Percentiles rank a stretch among this genome's conserved stretches.
Evolutionary conservation across 2,329 filamentous ascomycete species (phyloP).

Genomic region (Plectosphaerella sp.): DNA sequence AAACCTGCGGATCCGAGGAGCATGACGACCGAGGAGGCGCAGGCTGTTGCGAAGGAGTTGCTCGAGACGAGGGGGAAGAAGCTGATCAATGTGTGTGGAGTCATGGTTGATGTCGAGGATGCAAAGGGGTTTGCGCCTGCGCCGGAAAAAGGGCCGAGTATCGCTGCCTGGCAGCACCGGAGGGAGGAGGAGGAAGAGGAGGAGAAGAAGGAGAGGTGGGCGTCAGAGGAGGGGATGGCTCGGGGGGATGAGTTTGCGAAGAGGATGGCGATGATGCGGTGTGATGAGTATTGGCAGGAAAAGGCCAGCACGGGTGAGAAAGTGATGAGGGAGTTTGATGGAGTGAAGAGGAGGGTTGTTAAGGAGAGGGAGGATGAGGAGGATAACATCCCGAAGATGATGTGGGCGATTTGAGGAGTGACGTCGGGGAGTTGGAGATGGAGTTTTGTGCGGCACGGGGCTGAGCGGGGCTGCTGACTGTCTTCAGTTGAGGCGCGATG

Average conservation of each 20-base stretch:
- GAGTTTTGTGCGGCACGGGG: too few relatives aligned
- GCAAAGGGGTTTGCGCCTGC: conserved; percentile 2
- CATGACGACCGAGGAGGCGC: neutral
- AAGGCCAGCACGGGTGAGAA: neutral
- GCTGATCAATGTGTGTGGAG: conserved; percentile 2
- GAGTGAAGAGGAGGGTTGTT: neutral
- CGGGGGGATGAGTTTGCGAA: neutral
- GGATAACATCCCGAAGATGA: neutral
- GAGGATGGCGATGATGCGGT: neutral
- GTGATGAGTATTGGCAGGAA: neutral
- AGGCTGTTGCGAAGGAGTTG: neutral
- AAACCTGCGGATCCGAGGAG: neutral
- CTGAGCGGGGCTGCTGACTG: too few relatives aligned
- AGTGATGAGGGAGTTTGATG: neutral
- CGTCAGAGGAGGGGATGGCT: neutral
- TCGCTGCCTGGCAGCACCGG: neutral
- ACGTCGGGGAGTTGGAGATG: too few relatives aligned
- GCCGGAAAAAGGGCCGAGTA: neutral
- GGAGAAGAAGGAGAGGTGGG: neutral
- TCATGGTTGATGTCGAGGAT: neutral
- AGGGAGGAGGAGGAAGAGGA: neutral
- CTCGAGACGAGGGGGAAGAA: neutral
- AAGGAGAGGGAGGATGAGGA: neutral
- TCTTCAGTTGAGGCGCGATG: too few relatives aligned
- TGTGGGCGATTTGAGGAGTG: too few relatives aligned